Evolutionary conservation across 108 stramenopile genomes (phyloP), one percentile per base, ranked within the genome.

Genomic region (Skeletonema marinoi): DNA sequence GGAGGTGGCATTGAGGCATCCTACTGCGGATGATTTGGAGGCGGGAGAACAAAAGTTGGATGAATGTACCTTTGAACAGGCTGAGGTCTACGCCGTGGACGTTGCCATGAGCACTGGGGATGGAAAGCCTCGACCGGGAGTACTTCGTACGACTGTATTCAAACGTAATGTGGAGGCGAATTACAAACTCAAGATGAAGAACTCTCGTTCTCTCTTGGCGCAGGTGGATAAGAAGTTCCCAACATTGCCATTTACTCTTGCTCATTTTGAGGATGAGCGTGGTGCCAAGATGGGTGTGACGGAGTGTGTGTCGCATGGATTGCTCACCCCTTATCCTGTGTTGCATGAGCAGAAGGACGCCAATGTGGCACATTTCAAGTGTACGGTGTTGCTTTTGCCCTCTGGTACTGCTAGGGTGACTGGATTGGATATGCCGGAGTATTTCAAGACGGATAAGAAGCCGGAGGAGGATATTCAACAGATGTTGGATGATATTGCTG

Each of bases 101-200:
- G 96, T 99, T 32, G 95, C 97, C 78, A 88, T 99, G 90, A 92
- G 88, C 68, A 96, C 98, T 6, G 98, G 98, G n/a, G 98, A 98
- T 76, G 99, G 99, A 60, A 97, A 93, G 84, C 97, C 95, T 16
- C 90, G 90, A 75, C 92, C 89, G 25, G 88, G 89, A 17, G 85
- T 85, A 13, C 75, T 92, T 60, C 91, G 98, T 60, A 98, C 98
- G 51, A 99, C 99, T 17, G 93, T 99, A 35, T 99, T 88, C 91
- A 99, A 99, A 91, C 95, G 98, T 41, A 96, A 96, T 50, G 97
- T 97, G 21, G 98, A 98, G 78, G 75, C 86, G 54, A 96, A 90
- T 67, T 99, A 98, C 91, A 73, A 73, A 61, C 96, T 99, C 74
- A 98, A 97, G 86, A 96, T 97, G 91, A 96, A 97, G 87, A 96